phyloP scores from a whole-genome alignment of 306 rosid genomes.

The Canavalia gladiata region DNA sequence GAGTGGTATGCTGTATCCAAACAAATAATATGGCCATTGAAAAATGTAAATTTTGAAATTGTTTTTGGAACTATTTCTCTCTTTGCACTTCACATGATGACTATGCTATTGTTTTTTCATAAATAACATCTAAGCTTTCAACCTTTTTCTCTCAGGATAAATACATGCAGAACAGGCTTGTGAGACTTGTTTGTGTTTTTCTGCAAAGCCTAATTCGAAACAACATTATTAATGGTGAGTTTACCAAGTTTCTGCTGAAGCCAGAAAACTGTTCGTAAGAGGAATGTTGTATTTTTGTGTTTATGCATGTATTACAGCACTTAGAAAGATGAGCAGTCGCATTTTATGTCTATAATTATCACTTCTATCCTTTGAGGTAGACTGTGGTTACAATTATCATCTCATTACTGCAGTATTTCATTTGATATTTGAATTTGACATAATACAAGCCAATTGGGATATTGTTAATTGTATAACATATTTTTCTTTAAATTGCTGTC shows the following conservation, averaged over 20 bases:
- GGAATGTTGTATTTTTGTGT: constrained; percentile 35
- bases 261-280: constrained; percentile 28
- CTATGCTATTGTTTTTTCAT: not conserved
- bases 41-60: not conserved
- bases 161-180: constrained; percentile 99
- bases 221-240: constrained; percentile 92
- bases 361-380: not conserved
- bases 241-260: constrained; percentile 33
- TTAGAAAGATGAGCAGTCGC: constrained; percentile 20
- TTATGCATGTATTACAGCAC: not conserved
- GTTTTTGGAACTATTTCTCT: not conserved
- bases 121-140: constrained; percentile 27
- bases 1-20: constrained; percentile 1
- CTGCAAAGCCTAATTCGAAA: constrained; percentile 97
- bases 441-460: not conserved
- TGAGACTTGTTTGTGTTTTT: constrained; percentile 96
- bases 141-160: constrained; percentile 74
- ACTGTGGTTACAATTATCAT: not conserved
- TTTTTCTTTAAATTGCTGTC: not conserved
- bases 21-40: not conserved
- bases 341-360: not conserved
- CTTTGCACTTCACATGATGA: constrained; percentile 28
- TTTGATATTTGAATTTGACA: not conserved
- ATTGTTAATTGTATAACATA: constrained; percentile 7
- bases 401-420: constrained; percentile 24